phyloP scores from a whole-genome alignment of 2,329 filamentous ascomycete genomes.

The Cadophora sp. region DNA sequence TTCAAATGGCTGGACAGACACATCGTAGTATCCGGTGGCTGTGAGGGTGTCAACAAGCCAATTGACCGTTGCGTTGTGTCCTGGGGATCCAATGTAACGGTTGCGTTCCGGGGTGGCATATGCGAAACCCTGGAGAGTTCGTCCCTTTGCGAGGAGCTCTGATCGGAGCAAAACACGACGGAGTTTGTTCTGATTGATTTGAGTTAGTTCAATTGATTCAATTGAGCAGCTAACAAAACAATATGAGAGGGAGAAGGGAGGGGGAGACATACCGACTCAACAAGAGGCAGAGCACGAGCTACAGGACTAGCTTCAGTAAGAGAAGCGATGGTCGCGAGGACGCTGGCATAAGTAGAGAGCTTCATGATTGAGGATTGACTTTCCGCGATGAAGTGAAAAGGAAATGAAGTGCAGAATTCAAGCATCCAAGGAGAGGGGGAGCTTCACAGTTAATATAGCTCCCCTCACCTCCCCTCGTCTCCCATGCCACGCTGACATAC shows the following conservation, averaged over 20 bases:
- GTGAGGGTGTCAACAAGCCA: conserved; percentile 47
- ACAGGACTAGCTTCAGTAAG: conserved; percentile 16
- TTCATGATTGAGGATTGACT: conserved; percentile 22
- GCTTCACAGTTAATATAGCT: conserved; percentile 10
- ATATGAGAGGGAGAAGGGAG: not conserved
- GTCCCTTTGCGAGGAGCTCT: conserved; percentile 29
- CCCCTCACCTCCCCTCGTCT: not conserved
- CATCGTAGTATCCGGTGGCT: conserved; percentile 34
- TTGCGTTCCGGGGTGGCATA: conserved; percentile 30
- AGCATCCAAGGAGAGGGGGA: not conserved
- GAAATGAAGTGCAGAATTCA: conserved; percentile 4
- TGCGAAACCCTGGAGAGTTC: conserved; percentile 30
- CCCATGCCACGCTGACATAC: too few species aligned
- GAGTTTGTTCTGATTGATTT: conserved; percentile 29
- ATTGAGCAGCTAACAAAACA: not conserved
- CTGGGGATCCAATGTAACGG: conserved; percentile 31
- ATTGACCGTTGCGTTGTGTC: conserved; percentile 53
- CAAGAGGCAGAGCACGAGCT: conserved; percentile 27
- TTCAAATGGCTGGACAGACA: conserved; percentile 29
- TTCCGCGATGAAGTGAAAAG: not conserved
- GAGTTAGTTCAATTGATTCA: not conserved
- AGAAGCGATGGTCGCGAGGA: conserved; percentile 18
- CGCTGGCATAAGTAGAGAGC: conserved; percentile 19
- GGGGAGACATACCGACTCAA: conserved; percentile 29
- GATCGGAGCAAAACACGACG: conserved; percentile 26